Evolutionary conservation across 306 rosid genomes (phyloP).

Genomic region (Malus fusca): DNA sequence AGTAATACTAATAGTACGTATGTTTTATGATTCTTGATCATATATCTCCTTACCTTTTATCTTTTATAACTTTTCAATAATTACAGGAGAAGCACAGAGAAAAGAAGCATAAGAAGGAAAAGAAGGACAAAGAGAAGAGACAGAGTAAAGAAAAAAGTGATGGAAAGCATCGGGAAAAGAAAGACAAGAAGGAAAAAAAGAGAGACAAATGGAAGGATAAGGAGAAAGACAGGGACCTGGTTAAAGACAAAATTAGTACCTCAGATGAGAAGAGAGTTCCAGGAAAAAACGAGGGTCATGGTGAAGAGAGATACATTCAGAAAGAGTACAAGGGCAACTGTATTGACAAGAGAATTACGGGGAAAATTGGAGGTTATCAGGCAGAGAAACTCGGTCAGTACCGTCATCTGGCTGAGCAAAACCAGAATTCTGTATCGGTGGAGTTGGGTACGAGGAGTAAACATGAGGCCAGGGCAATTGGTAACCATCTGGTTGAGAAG

Average conservation of each 20-base stretch:
- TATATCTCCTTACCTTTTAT: background rate
- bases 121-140: conserved; percentile 65
- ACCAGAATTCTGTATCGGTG: conserved; percentile 44
- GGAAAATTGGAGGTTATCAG: conserved; percentile 37
- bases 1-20: background rate
- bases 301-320: conserved; percentile 33
- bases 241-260: conserved; percentile 36
- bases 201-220: conserved; percentile 60
- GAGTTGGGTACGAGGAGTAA: conserved; percentile 60
- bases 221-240: conserved; percentile 36
- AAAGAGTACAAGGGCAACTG: conserved; percentile 42
- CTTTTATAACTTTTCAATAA: background rate
- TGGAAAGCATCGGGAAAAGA: conserved; percentile 62
- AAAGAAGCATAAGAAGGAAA: conserved; percentile 68
- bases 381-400: conserved; percentile 51
- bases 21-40: background rate
- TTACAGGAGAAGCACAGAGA: conserved; percentile 70
- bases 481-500: conserved; percentile 42
- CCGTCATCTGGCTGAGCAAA: conserved; percentile 44
- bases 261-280: conserved; percentile 49
- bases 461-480: conserved; percentile 41
- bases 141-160: conserved; percentile 67
- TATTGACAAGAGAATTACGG: conserved; percentile 40
- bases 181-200: conserved; percentile 66
- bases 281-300: conserved; percentile 31